These are phyloP conservation scores for Colletotrichum chrysophilum DNA, from an alignment of 2,329 filamentous ascomycete genomes.

Conservation along the genomic window DNA sequence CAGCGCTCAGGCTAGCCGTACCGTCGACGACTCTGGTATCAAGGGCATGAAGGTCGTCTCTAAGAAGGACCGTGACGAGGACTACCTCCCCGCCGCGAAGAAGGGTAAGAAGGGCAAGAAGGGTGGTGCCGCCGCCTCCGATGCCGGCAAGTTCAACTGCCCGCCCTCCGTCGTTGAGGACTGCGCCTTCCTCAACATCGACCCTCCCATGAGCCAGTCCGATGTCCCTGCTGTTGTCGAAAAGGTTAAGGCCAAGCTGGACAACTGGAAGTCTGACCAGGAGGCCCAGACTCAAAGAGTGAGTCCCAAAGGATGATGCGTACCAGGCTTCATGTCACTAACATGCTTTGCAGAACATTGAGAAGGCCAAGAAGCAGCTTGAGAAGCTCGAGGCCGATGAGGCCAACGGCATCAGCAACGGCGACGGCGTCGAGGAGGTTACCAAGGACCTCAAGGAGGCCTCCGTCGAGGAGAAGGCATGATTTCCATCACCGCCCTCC, in stretches of 20 bases:
- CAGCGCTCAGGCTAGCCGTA: conserved; percentile 79
- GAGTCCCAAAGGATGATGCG: conserved; percentile 38
- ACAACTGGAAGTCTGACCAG: conserved; percentile 91
- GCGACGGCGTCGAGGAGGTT: conserved; percentile 59
- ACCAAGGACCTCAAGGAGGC: conserved; percentile 57
- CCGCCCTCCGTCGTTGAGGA: conserved; percentile 93
- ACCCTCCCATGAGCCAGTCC: conserved; percentile 84
- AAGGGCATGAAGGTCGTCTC: conserved; percentile 84
- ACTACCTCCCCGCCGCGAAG: conserved; percentile 81
- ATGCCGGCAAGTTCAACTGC: conserved; percentile 70
- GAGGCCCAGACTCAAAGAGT: conserved; percentile 89
- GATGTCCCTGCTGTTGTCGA: conserved; percentile 82
- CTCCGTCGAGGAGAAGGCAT: conserved; percentile 58
- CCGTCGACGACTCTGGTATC: conserved; percentile 80
- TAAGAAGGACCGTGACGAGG: conserved; percentile 89
- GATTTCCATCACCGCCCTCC: conserved; percentile 21
- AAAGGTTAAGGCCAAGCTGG: conserved; percentile 91
- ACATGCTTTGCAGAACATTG: conserved; percentile 75
- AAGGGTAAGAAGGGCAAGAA: conserved; percentile 92
- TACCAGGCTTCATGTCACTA: conserved; percentile 26
- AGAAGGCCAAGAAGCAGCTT: conserved; percentile 95
- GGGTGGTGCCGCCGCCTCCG: conserved; percentile 55
- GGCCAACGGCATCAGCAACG: conserved; percentile 53
- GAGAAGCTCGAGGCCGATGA: conserved; percentile 80
- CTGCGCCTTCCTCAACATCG: conserved; percentile 81